A percentile compares a stretch with the other conserved stretches of the same genome.
These are phyloP conservation scores for Penicillium turbatum DNA, from an alignment of 495 filamentous ascomycete species.

Conservation along the genomic window DNA sequence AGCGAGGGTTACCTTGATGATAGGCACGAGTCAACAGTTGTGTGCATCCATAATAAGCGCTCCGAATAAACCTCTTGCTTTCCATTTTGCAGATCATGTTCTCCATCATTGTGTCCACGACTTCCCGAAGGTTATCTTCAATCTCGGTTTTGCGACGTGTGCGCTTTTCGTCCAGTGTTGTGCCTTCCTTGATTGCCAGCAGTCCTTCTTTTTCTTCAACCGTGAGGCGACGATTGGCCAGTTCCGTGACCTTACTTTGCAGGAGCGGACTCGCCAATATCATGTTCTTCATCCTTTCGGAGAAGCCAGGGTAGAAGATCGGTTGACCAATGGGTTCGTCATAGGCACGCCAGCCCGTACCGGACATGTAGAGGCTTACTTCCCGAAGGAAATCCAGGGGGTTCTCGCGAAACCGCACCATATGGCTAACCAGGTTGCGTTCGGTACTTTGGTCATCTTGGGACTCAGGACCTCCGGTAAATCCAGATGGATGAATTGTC, in stretches of 20 bases:
- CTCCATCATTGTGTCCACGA: constrained; percentile 78
- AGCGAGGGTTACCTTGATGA: constrained; percentile 64
- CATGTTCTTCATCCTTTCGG: constrained; percentile 75
- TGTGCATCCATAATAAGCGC: constrained; percentile 83
- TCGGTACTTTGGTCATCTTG: constrained; percentile 52
- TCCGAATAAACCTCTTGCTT: constrained; percentile 85
- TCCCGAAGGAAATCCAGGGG: constrained; percentile 84
- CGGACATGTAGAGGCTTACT: constrained; percentile 82
- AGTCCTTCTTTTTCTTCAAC: constrained; percentile 75
- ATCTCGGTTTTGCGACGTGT: constrained; percentile 56
- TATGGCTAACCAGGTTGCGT: constrained; percentile 71
- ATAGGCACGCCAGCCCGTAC: constrained; percentile 91
- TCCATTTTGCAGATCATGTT: constrained; percentile 99
- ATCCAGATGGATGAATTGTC: constrained; percentile 76
- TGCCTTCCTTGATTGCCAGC: constrained; percentile 45
- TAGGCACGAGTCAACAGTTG: constrained; percentile 90
- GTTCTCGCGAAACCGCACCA: constrained; percentile 72
- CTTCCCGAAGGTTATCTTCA: constrained; percentile 62
- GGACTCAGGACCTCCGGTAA: constrained; percentile 37
- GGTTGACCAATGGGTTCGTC: constrained; percentile 85
- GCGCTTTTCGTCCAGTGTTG: constrained; percentile 44
- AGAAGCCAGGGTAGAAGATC: constrained; percentile 88
- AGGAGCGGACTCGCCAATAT: constrained; percentile 74
- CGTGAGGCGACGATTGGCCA: constrained; percentile 67
- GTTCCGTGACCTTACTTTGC: constrained; percentile 64